Percentiles rank a stretch among this genome's conserved stretches.
Conservation (phyloP, 2,329 filamentous ascomycete genomes). For the Camillea tinctor region DNA sequence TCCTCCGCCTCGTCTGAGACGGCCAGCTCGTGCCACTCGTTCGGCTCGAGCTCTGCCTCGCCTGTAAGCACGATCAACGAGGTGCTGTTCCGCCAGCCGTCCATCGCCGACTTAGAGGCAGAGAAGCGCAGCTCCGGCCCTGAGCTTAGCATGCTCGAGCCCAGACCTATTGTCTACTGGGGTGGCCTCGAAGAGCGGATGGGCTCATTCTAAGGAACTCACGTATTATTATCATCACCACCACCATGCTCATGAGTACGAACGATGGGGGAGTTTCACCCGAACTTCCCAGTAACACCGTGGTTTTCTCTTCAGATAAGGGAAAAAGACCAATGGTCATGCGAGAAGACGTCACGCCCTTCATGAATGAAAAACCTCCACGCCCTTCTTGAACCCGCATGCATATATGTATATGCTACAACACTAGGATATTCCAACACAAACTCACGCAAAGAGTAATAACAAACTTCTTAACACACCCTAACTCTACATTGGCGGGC, state of each 20-base stretch:
- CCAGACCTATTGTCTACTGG: constrained; percentile 62
- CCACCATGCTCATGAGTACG: too few species aligned
- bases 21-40: constrained; percentile 42
- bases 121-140: constrained; percentile 52
- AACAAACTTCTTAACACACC: background rate
- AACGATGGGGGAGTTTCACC: background rate
- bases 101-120: constrained; percentile 56
- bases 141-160: constrained; percentile 59
- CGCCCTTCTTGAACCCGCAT: background rate
- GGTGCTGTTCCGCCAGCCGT: constrained; percentile 58
- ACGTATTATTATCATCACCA: background rate
- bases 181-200: constrained; percentile 62
- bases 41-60: constrained; percentile 44
- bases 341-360: background rate
- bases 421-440: too few species aligned
- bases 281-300: background rate
- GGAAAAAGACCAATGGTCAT: background rate
- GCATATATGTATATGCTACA: background rate
- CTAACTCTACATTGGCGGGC: background rate
- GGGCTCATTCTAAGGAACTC: constrained; percentile 36
- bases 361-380: background rate
- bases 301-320: background rate
- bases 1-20: constrained; percentile 45
- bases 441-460: too few species aligned
- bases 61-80: constrained; percentile 55